Evolutionary conservation across 257 asterid genomes (phyloP).

Genomic region (Solanum tarijense): DNA sequence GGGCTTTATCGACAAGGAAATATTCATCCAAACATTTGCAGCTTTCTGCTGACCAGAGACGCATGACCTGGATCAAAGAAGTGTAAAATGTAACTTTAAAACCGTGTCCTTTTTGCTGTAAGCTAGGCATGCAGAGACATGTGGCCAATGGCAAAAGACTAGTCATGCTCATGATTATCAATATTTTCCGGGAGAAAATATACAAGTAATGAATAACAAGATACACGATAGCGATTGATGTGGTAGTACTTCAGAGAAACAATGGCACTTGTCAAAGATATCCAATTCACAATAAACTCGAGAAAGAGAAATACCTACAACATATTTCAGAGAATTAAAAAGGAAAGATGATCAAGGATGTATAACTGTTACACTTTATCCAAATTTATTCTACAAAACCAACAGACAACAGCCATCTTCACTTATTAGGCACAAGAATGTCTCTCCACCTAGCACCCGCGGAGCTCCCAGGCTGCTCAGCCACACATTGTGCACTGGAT

Average conservation of each 20-base stretch:
- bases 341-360: neutral
- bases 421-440: neutral
- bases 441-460: neutral
- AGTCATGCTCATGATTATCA: neutral
- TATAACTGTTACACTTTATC: neutral
- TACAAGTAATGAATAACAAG: neutral
- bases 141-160: neutral
- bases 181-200: neutral
- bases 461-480: neutral
- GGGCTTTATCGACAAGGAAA: constrained; percentile 67
- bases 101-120: neutral
- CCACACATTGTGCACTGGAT: neutral
- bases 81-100: neutral
- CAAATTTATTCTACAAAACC: neutral
- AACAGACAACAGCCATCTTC: neutral
- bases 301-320: neutral
- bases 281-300: neutral
- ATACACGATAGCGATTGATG: neutral
- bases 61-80: constrained; percentile 57
- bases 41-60: constrained; percentile 97
- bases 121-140: neutral
- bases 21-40: constrained; percentile 73
- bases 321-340: neutral
- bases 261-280: neutral
- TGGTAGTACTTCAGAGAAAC: neutral